Percentiles rank a stretch among this genome's conserved stretches.
Conservation (phyloP, 176 grass and related monocot genomes). For the Sorghum bicolor region Sorghum_bicolor_NCBIv3 NC_012870.2:5085501-5086000, state of each 20-base stretch:
- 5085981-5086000: neutral
- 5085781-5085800: neutral
- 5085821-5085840: neutral
- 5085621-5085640: slow-evolving; percentile 80
- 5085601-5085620: slow-evolving; percentile 74
- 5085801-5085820: neutral
- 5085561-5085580: slow-evolving; percentile 68
- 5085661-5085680: slow-evolving; percentile 96
- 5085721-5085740: slow-evolving; percentile 92
- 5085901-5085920: neutral
- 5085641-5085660: slow-evolving; percentile 68
- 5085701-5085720: slow-evolving; percentile 94
- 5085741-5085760: slow-evolving; percentile 41
- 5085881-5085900: neutral
- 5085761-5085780: neutral
- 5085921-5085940: neutral
- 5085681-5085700: slow-evolving; percentile 89
- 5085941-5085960: neutral
- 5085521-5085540: slow-evolving; percentile 65
- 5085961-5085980: neutral
- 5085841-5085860: neutral
- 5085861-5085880: neutral
- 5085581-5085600: slow-evolving; percentile 88
- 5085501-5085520: slow-evolving; percentile 48
- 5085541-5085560: slow-evolving; percentile 50